A percentile compares a stretch with the other conserved stretches of the same genome.
phyloP scores from a whole-genome alignment of 1,139 yeast genomes.

The Scheffersomyces illinoinensis region DNA sequence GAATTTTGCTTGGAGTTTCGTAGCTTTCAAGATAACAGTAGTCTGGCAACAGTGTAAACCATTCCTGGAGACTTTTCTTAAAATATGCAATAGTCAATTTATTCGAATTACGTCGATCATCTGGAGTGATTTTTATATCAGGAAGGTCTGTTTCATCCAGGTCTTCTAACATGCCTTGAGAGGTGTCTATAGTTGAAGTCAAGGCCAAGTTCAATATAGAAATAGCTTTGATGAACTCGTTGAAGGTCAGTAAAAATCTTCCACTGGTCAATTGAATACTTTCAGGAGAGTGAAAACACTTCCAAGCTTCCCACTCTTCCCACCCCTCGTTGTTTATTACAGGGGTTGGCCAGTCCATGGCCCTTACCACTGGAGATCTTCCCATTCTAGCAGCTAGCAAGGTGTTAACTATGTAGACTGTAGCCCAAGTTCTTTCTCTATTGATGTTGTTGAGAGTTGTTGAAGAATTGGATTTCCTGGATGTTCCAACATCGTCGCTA shows the following conservation, averaged over 20 bases:
- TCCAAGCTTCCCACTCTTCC: slow-evolving; percentile 30
- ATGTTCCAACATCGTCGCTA: slow-evolving; percentile 7
- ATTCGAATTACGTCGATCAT: slow-evolving; percentile 3
- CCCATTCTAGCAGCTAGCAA: slow-evolving; percentile 25
- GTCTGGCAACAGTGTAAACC: slow-evolving; percentile 15
- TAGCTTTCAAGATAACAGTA: slow-evolving; percentile 14
- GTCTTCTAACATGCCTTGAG: slow-evolving; percentile 8
- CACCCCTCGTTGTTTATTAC: slow-evolving; percentile 21
- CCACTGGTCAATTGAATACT: slow-evolving; percentile 18
- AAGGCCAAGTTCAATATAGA: slow-evolving; percentile 21
- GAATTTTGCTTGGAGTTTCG: slow-evolving; percentile 4
- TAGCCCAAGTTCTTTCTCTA: slow-evolving; percentile 27
- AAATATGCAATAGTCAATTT: slow-evolving; percentile 17
- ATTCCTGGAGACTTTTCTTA: slow-evolving; percentile 12
- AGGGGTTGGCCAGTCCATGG: slow-evolving; percentile 26
- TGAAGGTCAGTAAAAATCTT: slow-evolving; percentile 19
- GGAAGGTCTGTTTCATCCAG: slow-evolving; percentile 4
- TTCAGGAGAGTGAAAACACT: slow-evolving; percentile 12
- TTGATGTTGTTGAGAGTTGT: slow-evolving; percentile 15
- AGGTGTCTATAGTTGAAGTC: slow-evolving; percentile 21
- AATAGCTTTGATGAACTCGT: slow-evolving; percentile 17
- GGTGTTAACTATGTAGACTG: slow-evolving; percentile 22
- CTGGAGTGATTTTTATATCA: background rate
- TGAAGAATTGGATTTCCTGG: slow-evolving; percentile 5
- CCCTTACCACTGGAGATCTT: slow-evolving; percentile 22